Percentiles rank a stretch among this genome's conserved stretches.
These are phyloP conservation scores for Geosmithia putterillii DNA, from an alignment of 2,329 filamentous ascomycete species.

Conservation along the genomic window DNA sequence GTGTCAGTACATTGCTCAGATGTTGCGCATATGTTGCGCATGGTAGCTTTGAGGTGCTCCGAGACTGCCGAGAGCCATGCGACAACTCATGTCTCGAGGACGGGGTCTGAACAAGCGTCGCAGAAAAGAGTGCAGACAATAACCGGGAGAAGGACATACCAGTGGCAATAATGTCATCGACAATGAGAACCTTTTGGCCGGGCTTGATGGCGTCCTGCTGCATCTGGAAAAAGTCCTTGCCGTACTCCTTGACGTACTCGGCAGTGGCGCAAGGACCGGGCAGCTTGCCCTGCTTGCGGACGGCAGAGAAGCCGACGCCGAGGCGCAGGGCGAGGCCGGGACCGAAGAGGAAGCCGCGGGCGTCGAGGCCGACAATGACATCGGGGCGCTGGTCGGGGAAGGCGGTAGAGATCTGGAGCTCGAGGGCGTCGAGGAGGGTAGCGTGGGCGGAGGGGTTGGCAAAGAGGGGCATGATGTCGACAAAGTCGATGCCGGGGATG, in stretches of 20 bases:
- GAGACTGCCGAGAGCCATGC: background rate
- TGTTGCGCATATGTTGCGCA: background rate
- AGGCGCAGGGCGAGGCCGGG: slow-evolving; percentile 76
- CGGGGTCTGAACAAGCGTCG: too few relatives aligned
- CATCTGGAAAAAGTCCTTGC: slow-evolving; percentile 91
- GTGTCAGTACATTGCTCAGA: background rate
- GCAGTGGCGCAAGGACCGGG: slow-evolving; percentile 81
- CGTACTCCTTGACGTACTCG: slow-evolving; percentile 90
- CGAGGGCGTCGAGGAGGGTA: slow-evolving; percentile 70
- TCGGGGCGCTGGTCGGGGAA: slow-evolving; percentile 58
- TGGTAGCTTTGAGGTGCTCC: too few relatives aligned
- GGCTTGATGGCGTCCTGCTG: slow-evolving; percentile 74
- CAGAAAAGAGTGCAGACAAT: too few relatives aligned
- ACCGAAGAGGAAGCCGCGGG: slow-evolving; percentile 90
- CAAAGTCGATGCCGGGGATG: slow-evolving; percentile 82
- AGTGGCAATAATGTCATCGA: slow-evolving; percentile 97
- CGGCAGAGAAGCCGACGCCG: slow-evolving; percentile 78
- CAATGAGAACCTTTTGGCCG: slow-evolving; percentile 82
- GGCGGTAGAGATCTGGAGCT: slow-evolving; percentile 62
- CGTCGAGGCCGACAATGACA: slow-evolving; percentile 86
- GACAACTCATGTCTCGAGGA: too few relatives aligned
- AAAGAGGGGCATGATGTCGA: slow-evolving; percentile 97
- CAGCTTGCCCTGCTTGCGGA: slow-evolving; percentile 91
- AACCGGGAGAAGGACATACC: slow-evolving; percentile 60
- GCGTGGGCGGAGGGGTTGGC: slow-evolving; percentile 62